Conservation (phyloP, 2,329 filamentous ascomycete genomes). For the Acrodontium crateriforme region DNA sequence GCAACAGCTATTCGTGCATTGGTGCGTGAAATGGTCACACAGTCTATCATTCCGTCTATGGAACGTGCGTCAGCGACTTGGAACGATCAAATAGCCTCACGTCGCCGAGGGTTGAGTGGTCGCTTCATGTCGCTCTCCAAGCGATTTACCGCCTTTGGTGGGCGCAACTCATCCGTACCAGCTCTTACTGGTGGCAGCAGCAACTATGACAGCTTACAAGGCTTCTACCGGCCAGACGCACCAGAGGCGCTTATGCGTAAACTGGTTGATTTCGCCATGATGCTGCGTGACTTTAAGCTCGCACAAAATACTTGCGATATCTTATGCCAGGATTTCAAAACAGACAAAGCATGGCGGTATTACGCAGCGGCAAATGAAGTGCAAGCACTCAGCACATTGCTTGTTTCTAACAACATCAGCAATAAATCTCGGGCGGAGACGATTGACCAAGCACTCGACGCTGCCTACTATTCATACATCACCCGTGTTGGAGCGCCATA, state of each 20-base stretch:
- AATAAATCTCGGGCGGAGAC: constrained; percentile 67
- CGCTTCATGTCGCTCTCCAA: constrained; percentile 91
- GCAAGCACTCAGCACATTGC: constrained; percentile 70
- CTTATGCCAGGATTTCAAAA: constrained; percentile 73
- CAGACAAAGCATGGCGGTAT: constrained; percentile 94
- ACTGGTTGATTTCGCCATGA: constrained; percentile 87
- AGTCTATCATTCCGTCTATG: constrained; percentile 93
- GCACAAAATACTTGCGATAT: constrained; percentile 87
- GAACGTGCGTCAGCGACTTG: constrained; percentile 79
- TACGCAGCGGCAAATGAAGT: constrained; percentile 93
- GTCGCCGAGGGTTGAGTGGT: constrained; percentile 74
- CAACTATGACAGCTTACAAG: constrained; percentile 65
- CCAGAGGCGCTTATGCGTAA: constrained; percentile 88
- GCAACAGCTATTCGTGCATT: constrained; percentile 77
- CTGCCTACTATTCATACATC: constrained; percentile 82
- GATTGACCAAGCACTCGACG: constrained; percentile 77
- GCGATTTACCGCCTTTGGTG: constrained; percentile 63
- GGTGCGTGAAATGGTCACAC: constrained; percentile 85
- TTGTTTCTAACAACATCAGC: constrained; percentile 53
- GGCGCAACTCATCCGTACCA: constrained; percentile 44
- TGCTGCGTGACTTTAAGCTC: constrained; percentile 92
- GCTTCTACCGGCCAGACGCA: constrained; percentile 71
- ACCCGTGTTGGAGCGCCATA: constrained; percentile 70
- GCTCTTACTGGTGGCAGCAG: constrained; percentile 36
- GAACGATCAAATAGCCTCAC: constrained; percentile 95